Evolutionary conservation across 306 rosid genomes (phyloP).

Genomic region (Begonia masoniana): DNA sequence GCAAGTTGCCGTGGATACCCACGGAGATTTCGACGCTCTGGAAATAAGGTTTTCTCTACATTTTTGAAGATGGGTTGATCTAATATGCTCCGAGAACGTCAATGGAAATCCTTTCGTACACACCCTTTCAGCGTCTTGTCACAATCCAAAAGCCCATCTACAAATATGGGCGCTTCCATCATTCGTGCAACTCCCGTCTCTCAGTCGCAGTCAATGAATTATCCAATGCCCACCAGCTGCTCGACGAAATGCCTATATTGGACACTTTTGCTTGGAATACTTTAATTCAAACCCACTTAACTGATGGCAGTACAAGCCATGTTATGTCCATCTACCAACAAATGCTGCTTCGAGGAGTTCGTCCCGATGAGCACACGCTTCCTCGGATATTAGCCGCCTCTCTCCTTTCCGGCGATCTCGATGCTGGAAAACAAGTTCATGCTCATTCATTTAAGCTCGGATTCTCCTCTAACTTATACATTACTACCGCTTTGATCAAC

Average conservation of each 20-base stretch:
- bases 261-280: constrained; percentile 65
- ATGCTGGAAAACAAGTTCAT: constrained; percentile 44
- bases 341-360: constrained; percentile 45
- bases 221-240: constrained; percentile 14
- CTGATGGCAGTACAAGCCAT: constrained; percentile 17
- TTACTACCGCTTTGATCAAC: constrained; percentile 37
- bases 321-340: constrained; percentile 30
- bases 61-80: too few species aligned
- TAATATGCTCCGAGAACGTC: too few species aligned
- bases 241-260: constrained; percentile 40
- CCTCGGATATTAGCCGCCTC: constrained; percentile 51
- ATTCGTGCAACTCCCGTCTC: background rate
- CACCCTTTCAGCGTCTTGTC: background rate
- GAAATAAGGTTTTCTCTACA: too few species aligned
- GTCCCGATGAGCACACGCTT: constrained; percentile 45
- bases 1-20: too few species aligned
- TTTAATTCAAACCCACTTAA: constrained; percentile 44
- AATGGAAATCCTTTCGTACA: background rate
- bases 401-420: constrained; percentile 24
- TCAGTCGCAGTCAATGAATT: background rate
- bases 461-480: constrained; percentile 30
- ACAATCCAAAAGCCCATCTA: background rate
- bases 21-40: too few species aligned
- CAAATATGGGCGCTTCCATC: background rate
- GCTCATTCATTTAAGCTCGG: constrained; percentile 46